Percentiles rank a stretch among this genome's conserved stretches.
These are phyloP conservation scores for Astragalus glycyphyllos DNA, from an alignment of 306 rosid species.

Conservation along the genomic window DNA sequence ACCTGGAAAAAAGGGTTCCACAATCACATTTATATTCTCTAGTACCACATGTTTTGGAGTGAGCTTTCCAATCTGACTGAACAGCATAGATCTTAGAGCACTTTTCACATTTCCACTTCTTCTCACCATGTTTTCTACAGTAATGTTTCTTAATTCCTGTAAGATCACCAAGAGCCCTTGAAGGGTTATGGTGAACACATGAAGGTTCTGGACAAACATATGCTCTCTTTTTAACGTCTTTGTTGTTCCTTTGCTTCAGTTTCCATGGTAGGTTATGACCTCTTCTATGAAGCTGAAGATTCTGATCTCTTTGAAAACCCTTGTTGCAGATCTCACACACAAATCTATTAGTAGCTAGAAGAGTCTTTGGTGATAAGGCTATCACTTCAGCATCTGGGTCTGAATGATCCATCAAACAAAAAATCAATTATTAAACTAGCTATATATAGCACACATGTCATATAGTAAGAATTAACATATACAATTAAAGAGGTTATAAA, in stretches of 20 bases:
- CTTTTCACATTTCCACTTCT: slow-evolving; percentile 97
- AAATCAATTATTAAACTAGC: too few relatives aligned
- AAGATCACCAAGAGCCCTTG: slow-evolving; percentile 95
- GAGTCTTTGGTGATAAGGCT: slow-evolving; percentile 82
- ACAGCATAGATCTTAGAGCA: slow-evolving; percentile 96
- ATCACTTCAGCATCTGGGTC: slow-evolving; percentile 97
- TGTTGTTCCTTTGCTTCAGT: slow-evolving; percentile 86
- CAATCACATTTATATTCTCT: slow-evolving; percentile 97
- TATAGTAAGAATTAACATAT: background rate
- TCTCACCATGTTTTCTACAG: slow-evolving; percentile 96
- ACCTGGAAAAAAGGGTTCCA: slow-evolving; percentile 99
- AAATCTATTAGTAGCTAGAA: slow-evolving; percentile 83
- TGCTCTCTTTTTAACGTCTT: slow-evolving; percentile 81
- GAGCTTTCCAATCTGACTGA: slow-evolving; percentile 99
- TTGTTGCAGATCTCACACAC: slow-evolving; percentile 95
- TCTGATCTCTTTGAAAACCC: slow-evolving; percentile 93
- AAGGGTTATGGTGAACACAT: slow-evolving; percentile 94
- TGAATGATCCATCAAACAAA: slow-evolving; percentile 33
- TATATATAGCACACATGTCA: too few relatives aligned
- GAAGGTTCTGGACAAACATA: slow-evolving; percentile 96
- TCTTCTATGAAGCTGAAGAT: slow-evolving; percentile 91
- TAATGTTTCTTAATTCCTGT: slow-evolving; percentile 96
- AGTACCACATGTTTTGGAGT: slow-evolving; percentile 95
- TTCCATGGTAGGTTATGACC: slow-evolving; percentile 96
- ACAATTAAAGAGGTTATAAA: background rate